phyloP scores from a whole-genome alignment of 2,329 filamentous ascomycete species.

The Aspergillus novoparasiticus region DNA sequence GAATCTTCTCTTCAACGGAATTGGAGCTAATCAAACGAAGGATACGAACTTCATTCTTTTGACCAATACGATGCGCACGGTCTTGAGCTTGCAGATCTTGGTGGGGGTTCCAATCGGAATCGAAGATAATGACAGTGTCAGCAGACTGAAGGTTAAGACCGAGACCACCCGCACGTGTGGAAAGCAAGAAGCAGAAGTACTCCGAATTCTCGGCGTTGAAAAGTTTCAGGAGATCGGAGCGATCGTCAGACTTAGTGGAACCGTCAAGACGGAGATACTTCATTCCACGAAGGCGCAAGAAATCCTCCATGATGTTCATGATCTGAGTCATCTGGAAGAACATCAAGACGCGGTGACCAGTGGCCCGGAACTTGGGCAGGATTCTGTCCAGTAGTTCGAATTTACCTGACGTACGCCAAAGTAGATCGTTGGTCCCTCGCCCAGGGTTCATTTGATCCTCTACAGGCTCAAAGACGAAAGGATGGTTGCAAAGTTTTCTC shows the following conservation, averaged over 20 bases:
- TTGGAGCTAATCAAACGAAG: slow-evolving; percentile 93
- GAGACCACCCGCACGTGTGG: slow-evolving; percentile 95
- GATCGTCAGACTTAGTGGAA: slow-evolving; percentile 96
- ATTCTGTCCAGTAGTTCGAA: slow-evolving; percentile 94
- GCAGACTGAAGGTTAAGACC: slow-evolving; percentile 96
- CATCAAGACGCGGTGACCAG: slow-evolving; percentile 94
- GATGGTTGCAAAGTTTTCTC: slow-evolving; percentile 97
- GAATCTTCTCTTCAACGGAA: slow-evolving; percentile 97
- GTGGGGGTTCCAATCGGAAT: slow-evolving; percentile 99
- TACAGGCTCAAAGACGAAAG: slow-evolving; percentile 96
- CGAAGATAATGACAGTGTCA: slow-evolving; percentile 99
- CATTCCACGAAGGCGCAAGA: slow-evolving; percentile 79
- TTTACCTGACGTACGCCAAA: slow-evolving; percentile 96
- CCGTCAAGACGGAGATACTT: slow-evolving; percentile 91
- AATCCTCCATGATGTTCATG: slow-evolving; percentile 99
- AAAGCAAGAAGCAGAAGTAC: slow-evolving; percentile 98
- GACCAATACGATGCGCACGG: slow-evolving; percentile 99
- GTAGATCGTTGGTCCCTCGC: slow-evolving; percentile 83
- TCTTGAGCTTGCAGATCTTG: slow-evolving; percentile 99
- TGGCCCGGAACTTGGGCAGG: slow-evolving; percentile 87
- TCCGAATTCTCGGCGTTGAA: slow-evolving; percentile 91
- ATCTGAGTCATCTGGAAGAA: slow-evolving; percentile 99
- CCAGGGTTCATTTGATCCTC: slow-evolving; percentile 97
- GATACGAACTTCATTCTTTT: slow-evolving; percentile 99
- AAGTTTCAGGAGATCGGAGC: slow-evolving; percentile 81